phyloP scores from a whole-genome alignment of 2,329 filamentous ascomycete species.

The Trichophyton rubrum region DNA sequence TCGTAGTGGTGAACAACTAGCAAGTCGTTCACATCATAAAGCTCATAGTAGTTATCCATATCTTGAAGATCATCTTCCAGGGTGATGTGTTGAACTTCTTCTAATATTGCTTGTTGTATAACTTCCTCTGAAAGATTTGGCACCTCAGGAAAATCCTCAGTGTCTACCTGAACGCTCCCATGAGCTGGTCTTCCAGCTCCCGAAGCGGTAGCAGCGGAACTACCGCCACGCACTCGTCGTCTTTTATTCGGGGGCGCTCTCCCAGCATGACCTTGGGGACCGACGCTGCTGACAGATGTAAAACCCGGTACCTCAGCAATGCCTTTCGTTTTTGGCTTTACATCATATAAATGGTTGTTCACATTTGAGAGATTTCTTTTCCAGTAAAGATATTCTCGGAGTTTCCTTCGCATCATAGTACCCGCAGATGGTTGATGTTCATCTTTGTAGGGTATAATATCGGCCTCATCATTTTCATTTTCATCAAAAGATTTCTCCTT shows the following conservation, averaged over 20 bases:
- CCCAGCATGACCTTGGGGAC: neutral
- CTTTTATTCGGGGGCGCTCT: slow-evolving; percentile 73
- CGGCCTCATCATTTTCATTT: slow-evolving; percentile 26
- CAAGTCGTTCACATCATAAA: slow-evolving; percentile 83
- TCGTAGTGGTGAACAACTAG: slow-evolving; percentile 88
- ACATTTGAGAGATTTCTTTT: slow-evolving; percentile 80
- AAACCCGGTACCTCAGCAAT: slow-evolving; percentile 5
- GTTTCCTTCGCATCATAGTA: slow-evolving; percentile 79
- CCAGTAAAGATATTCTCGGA: slow-evolving; percentile 81
- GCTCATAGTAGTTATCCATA: slow-evolving; percentile 82
- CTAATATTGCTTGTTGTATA: slow-evolving; percentile 64
- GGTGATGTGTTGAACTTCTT: slow-evolving; percentile 48
- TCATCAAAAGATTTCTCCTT: slow-evolving; percentile 10
- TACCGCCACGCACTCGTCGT: slow-evolving; percentile 66
- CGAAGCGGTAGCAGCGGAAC: slow-evolving; percentile 44
- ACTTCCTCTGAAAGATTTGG: slow-evolving; percentile 63
- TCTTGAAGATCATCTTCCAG: slow-evolving; percentile 69
- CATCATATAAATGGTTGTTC: slow-evolving; percentile 40
- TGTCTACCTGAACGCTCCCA: slow-evolving; percentile 61
- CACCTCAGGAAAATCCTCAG: slow-evolving; percentile 68
- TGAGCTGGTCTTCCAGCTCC: slow-evolving; percentile 52
- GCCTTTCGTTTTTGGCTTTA: slow-evolving; percentile 18
- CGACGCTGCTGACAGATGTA: neutral
- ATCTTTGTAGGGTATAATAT: slow-evolving; percentile 10
- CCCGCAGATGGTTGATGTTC: slow-evolving; percentile 55